A percentile compares a stretch with the other conserved stretches of the same genome.
phyloP scores from a whole-genome alignment of 805 yeast species.

The Schwanniomyces vanrijiae region DNA sequence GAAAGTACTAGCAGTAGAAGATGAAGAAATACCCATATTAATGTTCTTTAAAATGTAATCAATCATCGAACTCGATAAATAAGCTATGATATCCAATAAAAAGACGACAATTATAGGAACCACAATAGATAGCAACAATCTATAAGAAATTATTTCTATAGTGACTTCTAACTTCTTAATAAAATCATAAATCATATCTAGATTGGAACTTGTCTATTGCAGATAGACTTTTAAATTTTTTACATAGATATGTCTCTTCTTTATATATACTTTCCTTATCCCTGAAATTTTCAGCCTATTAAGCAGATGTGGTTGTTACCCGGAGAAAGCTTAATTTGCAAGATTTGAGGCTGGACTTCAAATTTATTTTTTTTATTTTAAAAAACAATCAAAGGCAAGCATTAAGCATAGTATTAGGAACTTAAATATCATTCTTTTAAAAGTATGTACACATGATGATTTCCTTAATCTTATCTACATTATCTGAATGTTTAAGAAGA shows the following conservation, averaged over 20 bases:
- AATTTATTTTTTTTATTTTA: neutral
- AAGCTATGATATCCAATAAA: constrained; percentile 1
- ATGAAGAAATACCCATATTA: neutral
- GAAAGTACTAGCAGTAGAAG: neutral
- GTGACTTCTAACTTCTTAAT: neutral
- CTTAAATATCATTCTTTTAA: neutral
- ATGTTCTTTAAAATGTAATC: neutral
- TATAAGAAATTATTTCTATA: neutral
- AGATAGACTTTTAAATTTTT: too few species aligned
- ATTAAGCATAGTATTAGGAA: neutral
- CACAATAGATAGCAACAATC: constrained; percentile 1
- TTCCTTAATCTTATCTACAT: constrained; percentile 20
- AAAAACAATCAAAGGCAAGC: neutral
- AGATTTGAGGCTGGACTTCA: neutral
- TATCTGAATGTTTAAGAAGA: constrained; percentile 13
- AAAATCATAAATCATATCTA: neutral
- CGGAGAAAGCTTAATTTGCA: neutral
- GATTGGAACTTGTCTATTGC: neutral
- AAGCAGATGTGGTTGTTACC: neutral
- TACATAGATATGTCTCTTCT: neutral
- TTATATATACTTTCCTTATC: neutral
- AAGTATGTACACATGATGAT: constrained; percentile 15
- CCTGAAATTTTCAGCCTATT: neutral
- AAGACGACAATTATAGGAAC: constrained; percentile 1
- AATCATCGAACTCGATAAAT: neutral